phyloP scores from a whole-genome alignment of 169 alveolate species.

The Toxoplasma gondii region DNA sequence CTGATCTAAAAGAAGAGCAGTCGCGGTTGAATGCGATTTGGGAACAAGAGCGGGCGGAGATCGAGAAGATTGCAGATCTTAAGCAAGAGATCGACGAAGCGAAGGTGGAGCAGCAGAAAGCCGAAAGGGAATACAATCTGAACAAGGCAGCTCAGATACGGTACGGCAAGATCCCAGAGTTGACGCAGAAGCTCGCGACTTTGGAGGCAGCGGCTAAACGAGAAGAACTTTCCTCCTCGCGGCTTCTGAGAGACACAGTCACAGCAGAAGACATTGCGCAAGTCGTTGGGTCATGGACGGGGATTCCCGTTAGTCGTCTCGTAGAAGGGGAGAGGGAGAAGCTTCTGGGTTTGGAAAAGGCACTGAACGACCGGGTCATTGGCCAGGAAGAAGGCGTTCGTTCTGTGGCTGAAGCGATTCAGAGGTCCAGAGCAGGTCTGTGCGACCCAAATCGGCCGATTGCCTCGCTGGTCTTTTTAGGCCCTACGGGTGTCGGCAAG shows the following conservation, averaged over 20 bases:
- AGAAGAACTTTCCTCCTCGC: slow-evolving; percentile 20
- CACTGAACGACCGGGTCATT: slow-evolving; percentile 80
- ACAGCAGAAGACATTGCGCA: slow-evolving; percentile 82
- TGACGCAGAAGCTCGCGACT: slow-evolving; percentile 73
- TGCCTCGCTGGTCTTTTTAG: slow-evolving; percentile 87
- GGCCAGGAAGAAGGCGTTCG: slow-evolving; percentile 88
- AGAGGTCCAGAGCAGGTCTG: slow-evolving; percentile 89
- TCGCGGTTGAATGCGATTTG: slow-evolving; percentile 77
- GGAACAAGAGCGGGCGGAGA: slow-evolving; percentile 80
- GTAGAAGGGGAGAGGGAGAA: slow-evolving; percentile 80
- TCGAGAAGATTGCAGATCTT: slow-evolving; percentile 76
- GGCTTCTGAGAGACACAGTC: slow-evolving; percentile 81
- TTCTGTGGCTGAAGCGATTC: slow-evolving; percentile 77
- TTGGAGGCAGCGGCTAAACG: slow-evolving; percentile 7
- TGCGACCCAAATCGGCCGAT: slow-evolving; percentile 88
- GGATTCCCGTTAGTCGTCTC: slow-evolving; percentile 83
- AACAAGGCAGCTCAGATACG: slow-evolving; percentile 85
- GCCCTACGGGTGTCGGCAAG: slow-evolving; percentile 90
- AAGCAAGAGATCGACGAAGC: slow-evolving; percentile 85
- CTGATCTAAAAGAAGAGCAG: slow-evolving; percentile 69
- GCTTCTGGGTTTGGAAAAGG: slow-evolving; percentile 75
- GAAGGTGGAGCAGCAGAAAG: slow-evolving; percentile 81
- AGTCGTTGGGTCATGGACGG: slow-evolving; percentile 88
- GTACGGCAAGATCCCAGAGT: slow-evolving; percentile 83
- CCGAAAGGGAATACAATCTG: slow-evolving; percentile 82